Base-by-base conservation (phyloP, 2,329 filamentous ascomycete species). In the Talaromyces sp. region DNA sequence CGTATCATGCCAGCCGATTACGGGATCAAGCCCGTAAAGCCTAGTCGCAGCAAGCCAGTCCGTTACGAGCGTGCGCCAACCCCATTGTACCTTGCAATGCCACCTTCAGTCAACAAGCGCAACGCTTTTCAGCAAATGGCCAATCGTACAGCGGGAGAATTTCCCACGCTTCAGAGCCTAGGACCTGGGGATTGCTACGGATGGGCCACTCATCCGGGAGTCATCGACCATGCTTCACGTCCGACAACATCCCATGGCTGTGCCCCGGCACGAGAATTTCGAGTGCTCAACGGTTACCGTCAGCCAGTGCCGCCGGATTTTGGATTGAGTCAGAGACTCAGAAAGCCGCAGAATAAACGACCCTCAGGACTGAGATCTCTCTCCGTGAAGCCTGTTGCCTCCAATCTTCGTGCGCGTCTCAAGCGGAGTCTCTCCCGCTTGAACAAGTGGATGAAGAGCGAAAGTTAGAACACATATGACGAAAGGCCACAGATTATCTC, bases 391-490 rank as follows among this genome's bases (percentile, higher is more conserved):
- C 65, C 68, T 1, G 39, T 69, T 2, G 58, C 69, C 3, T 66
- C 54, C 5, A 64, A 42, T 5, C 58, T 69, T 62, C 65, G 65
- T 3, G 58, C 58, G 39, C 62, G 61, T 11, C 48, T 69, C 7
- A 61, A 63, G 54, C 67, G 58, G 35, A 69, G 63, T 25, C 39
- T 69, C 14, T 65, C 64, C n/a, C 63, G 55, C 12, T 48, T 69
- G 40, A 69, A 66, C 48, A 67, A 55, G 46, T 56, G 65, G 12
- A 65, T 70, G 35, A 67, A 64, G 58, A 70, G 50, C 37, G 52
- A 58, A 42, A n/a, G 14, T 16, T 57, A 40, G 37, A 57, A n/a
- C 14, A 40, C 35, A 31, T 42, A 5, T 7, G 14, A n/a, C 46
- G n/a, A 23, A 16, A 2, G 23, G 4, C 23, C 14, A 14, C 9